Percentiles rank a stretch among this genome's conserved stretches.
Evolutionary conservation across 441 rosid genomes (phyloP).

Genomic region (Corymbia citriodora): DNA sequence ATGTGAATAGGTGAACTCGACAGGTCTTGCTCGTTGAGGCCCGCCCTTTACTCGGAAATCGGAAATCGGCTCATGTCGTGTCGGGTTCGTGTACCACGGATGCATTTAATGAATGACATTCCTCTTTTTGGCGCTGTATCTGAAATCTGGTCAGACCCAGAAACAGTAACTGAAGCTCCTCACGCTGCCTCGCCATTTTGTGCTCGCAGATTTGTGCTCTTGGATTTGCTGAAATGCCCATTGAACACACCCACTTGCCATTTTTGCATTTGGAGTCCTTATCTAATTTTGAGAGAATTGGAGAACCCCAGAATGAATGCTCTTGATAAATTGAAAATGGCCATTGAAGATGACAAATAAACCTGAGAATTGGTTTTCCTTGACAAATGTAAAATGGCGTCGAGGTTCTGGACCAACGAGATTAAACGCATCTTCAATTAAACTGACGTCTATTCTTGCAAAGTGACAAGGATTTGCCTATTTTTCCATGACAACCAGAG

Average conservation of each 20-base stretch:
- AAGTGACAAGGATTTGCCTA: not conserved
- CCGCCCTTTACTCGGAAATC: not conserved
- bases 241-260: not conserved
- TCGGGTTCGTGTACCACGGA: not conserved
- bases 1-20: not conserved
- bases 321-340: not conserved
- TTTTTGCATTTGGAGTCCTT: not conserved
- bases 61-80: not conserved
- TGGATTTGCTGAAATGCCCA: not conserved
- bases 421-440: not conserved
- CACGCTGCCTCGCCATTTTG: not conserved
- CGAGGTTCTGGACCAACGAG: not conserved
- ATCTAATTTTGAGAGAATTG: not conserved
- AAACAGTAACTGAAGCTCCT: not conserved
- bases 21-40: not conserved
- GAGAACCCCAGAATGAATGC: not conserved
- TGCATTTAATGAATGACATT: not conserved
- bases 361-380: not conserved
- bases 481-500: not conserved
- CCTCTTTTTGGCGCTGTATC: not conserved
- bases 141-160: not conserved
- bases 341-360: not conserved
- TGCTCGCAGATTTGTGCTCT: not conserved
- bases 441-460: not conserved
- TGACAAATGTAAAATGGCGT: not conserved